A percentile compares a stretch with the other conserved stretches of the same genome.
Evolutionary conservation across 2,329 filamentous ascomycete genomes (phyloP).

Genomic region (Diaporthe destruens): DNA sequence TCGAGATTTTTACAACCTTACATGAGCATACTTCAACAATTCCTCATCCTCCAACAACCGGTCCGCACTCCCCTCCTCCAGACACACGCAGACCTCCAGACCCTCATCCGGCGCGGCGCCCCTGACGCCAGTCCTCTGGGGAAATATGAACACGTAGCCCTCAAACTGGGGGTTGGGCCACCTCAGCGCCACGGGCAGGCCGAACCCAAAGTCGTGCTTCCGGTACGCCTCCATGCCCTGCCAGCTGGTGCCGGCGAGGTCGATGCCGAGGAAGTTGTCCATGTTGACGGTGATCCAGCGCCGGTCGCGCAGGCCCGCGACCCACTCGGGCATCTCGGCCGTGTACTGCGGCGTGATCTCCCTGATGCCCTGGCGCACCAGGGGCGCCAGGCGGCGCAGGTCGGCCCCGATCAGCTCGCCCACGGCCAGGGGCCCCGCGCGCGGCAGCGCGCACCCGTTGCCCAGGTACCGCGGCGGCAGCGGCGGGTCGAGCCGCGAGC

Average conservation of each 20-base stretch:
- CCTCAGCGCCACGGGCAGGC: constrained; percentile 40
- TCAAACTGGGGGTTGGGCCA: constrained; percentile 16
- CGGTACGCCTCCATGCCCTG: constrained; percentile 45
- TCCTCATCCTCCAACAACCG: constrained; percentile 12
- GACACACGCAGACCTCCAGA: constrained; percentile 26
- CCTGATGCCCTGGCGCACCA: constrained; percentile 45
- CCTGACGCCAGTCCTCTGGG: not conserved
- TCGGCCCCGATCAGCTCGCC: constrained; percentile 35
- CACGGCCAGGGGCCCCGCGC: constrained; percentile 40
- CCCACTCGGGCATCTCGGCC: constrained; percentile 44
- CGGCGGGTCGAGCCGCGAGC: constrained; percentile 44
- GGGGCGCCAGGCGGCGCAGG: constrained; percentile 43
- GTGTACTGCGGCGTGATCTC: constrained; percentile 44
- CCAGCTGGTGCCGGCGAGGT: constrained; percentile 47
- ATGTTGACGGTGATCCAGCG: constrained; percentile 44
- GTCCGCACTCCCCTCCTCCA: constrained; percentile 11
- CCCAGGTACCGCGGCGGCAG: constrained; percentile 46
- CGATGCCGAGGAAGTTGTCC: constrained; percentile 46
- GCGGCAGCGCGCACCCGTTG: constrained; percentile 43
- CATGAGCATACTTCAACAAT: constrained; percentile 23
- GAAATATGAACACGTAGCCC: constrained; percentile 24
- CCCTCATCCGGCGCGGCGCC: constrained; percentile 19
- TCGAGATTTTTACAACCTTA: not conserved
- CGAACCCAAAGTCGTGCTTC: constrained; percentile 50
- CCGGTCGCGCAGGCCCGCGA: constrained; percentile 45